A percentile compares a stretch with the other conserved stretches of the same genome.
Evolutionary conservation across 2,329 filamentous ascomycete genomes (phyloP).

Genomic region (Trichoderma sp.): DNA sequence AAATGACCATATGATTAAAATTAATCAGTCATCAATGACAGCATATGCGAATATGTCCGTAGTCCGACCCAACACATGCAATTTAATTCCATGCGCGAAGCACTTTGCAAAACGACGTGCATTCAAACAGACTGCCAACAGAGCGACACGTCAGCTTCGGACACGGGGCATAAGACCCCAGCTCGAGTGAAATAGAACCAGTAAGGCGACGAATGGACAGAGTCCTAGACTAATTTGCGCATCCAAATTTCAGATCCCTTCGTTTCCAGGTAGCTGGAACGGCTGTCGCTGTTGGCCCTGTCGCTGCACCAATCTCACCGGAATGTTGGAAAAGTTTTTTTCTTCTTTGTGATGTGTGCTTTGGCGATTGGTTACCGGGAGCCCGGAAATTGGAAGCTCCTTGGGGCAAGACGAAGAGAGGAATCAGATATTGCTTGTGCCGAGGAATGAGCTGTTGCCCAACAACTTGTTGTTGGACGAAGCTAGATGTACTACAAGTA

Average conservation of each 20-base stretch:
- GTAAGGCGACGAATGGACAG: not conserved
- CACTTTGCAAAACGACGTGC: not conserved
- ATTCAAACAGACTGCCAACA: too few relatives aligned
- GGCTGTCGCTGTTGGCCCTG: not conserved
- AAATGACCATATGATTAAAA: not conserved
- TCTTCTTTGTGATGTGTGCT: not conserved
- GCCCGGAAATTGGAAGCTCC: not conserved
- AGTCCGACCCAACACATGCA: not conserved
- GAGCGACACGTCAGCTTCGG: not conserved
- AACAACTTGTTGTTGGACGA: not conserved
- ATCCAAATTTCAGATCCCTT: not conserved
- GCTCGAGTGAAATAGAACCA: not conserved
- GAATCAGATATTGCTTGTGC: not conserved
- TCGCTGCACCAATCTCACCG: not conserved
- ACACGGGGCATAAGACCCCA: not conserved
- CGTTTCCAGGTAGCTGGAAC: constrained; percentile 5
- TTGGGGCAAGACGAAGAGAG: not conserved
- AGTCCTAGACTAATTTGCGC: not conserved
- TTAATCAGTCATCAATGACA: not conserved
- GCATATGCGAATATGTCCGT: not conserved
- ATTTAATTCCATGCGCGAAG: not conserved
- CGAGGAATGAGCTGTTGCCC: not conserved
- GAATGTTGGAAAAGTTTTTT: not conserved
- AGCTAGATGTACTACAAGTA: not conserved
- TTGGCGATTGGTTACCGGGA: constrained; percentile 1